phyloP scores from a whole-genome alignment of 1,284 basidiomycete genomes.

The Moesziomyces sp. region DNA sequence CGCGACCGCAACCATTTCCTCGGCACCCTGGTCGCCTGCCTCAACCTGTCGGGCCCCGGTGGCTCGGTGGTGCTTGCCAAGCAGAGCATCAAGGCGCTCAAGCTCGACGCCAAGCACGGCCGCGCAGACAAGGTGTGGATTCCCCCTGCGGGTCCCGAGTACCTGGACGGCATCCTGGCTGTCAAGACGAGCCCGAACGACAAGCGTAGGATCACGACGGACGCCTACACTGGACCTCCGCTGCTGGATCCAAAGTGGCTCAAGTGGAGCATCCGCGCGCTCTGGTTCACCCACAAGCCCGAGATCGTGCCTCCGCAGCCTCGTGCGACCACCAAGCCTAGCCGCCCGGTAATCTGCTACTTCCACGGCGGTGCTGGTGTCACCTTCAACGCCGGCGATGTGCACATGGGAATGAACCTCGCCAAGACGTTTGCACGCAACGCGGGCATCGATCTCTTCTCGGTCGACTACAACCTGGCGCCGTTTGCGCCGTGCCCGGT shows the following conservation, averaged over 20 bases:
- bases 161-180: slow-evolving; percentile 57
- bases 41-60: slow-evolving; percentile 60
- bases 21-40: slow-evolving; percentile 39
- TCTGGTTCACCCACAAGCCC: slow-evolving; percentile 63
- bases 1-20: slow-evolving; percentile 56
- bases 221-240: slow-evolving; percentile 57
- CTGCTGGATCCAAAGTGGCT: slow-evolving; percentile 62
- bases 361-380: slow-evolving; percentile 66
- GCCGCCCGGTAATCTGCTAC: slow-evolving; percentile 58
- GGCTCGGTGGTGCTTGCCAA: slow-evolving; percentile 52
- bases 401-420: slow-evolving; percentile 61
- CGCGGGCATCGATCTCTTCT: slow-evolving; percentile 58
- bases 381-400: slow-evolving; percentile 62
- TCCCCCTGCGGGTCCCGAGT: slow-evolving; percentile 56
- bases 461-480: slow-evolving; percentile 65
- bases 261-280: slow-evolving; percentile 54
- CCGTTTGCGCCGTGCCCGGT: slow-evolving; percentile 58
- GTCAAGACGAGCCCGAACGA: slow-evolving; percentile 50
- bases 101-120: slow-evolving; percentile 38
- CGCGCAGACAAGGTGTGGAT: slow-evolving; percentile 63
- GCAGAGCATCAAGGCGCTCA: slow-evolving; percentile 47
- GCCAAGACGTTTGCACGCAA: slow-evolving; percentile 51
- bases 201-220: slow-evolving; percentile 32
- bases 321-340: slow-evolving; percentile 27
- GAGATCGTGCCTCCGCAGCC: slow-evolving; percentile 39